phyloP scores from a whole-genome alignment of 495 filamentous ascomycete species.

The Aspergillus campestris region DNA sequence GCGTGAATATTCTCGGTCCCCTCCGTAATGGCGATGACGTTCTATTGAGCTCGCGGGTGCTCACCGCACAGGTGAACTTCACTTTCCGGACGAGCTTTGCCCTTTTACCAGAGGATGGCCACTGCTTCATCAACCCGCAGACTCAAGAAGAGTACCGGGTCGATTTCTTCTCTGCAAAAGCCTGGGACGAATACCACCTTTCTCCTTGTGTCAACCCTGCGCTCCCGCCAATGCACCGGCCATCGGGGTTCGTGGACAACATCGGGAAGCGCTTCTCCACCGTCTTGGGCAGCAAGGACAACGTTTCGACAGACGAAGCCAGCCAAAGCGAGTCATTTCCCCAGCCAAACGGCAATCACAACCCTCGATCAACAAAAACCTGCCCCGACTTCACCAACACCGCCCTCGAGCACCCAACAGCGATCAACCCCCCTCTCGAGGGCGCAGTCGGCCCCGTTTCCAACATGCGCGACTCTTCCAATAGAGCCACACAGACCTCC shows the following conservation, averaged over 20 bases:
- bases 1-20: constrained; percentile 86
- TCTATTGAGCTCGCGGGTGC: constrained; percentile 76
- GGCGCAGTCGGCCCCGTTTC: constrained; percentile 27
- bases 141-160: constrained; percentile 76
- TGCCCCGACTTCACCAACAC: constrained; percentile 9
- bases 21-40: constrained; percentile 88
- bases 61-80: constrained; percentile 94
- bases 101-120: constrained; percentile 79
- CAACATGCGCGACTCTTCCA: constrained; percentile 20
- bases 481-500: constrained; percentile 31
- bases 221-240: constrained; percentile 36
- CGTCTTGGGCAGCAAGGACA: constrained; percentile 15
- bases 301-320: constrained; percentile 10
- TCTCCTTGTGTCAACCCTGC: constrained; percentile 67
- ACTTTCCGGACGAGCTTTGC: constrained; percentile 79
- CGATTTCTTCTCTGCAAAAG: constrained; percentile 73
- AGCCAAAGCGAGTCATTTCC: constrained; percentile 2
- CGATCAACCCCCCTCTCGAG: constrained; percentile 20
- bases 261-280: constrained; percentile 33
- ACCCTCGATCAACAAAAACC: constrained; percentile 17
- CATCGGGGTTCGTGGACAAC: constrained; percentile 38
- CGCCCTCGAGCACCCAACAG: constrained; percentile 8
- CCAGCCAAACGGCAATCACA: constrained; percentile 2
- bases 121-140: constrained; percentile 77
- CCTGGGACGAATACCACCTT: constrained; percentile 71